Base-by-base conservation (phyloP, 108 stramenopile genomes). In the Mediolabrus comicus region DNA sequence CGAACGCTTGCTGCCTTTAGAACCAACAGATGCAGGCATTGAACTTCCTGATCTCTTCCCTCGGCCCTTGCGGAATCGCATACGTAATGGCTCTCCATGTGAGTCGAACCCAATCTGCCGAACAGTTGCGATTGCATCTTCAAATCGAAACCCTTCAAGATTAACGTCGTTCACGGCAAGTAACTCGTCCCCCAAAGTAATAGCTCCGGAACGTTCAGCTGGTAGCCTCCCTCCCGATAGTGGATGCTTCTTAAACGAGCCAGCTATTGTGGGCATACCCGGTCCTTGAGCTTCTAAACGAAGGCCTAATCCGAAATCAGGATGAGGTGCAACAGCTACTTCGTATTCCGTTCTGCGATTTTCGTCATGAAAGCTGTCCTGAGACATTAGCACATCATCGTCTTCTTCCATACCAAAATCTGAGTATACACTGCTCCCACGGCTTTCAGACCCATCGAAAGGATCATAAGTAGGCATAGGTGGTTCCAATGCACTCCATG, bases 191-290 rank as follows among this genome's bases (percentile, higher is more conserved):
- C 93, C 93, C 4, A 91, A 62, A 3, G 80, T 38, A 54, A 94
- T 89, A 69, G 82, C 69, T 24, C 90, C 89, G 22, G 81, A 80
- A 34, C 82, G 86, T 71, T 94, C 93, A n/a, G 90, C 93, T 24
- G 93, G 93, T 31, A 94, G 75, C 25, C 87, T 82, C 3, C 88
- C 90, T 38, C 86, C 88, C n/a, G 80, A 91, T 19, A 91, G 62
- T 0, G 93, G 93, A 66, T 94, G 82, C 60, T 86, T 90, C 62
- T 94, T 94, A 65, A 90, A 94, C 0, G 93, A 91, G 1, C 93
- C 93, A 39, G 87, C 93, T 34, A 94, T 84, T 13, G 93, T 84
- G 10, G 88, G 87, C 80, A 85, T 82, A 22, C 90, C 93, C 58
- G 80, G 43, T 34, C 76, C 81, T 19, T 86, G 86, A 13, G 89